Evolutionary conservation across 371 early-diverging fungal species (phyloP), one percentile per base, ranked within the genome.

Genomic region (Chytridium lagenaria): DNA sequence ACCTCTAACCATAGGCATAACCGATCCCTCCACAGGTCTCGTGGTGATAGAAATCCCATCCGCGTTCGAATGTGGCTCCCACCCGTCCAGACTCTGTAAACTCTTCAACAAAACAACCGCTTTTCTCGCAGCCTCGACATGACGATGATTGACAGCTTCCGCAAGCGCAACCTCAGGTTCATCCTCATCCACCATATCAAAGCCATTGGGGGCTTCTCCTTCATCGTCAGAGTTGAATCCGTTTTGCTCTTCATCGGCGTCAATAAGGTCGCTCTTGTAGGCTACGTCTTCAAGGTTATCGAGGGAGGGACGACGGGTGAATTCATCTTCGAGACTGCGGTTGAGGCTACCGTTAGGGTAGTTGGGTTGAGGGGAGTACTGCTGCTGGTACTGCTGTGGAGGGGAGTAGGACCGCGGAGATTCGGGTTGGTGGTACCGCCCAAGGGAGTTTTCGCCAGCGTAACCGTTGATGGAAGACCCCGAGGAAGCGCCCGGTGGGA

Each of bases 1-100:
- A 26, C 83, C 83, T 19, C 83, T 64, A 19, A 83, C 77, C 31
- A 80, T 72, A 3, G 80, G 80, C 72, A 83, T 66, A 2, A 44
- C 12, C 23, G 16, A 3, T 30, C 67, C 67, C 3, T 38, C 44
- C 37, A 66, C 67, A 7, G 67, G 67, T 44, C 44, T 66, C 3
- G 67, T 66, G 19, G 67, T 40, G 22, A 66, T 63, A 23, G 63
- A 31, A 36, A 63, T 63, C 5, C 37, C 37, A 2, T 37, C 63
- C 3, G 36, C 5, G 12, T 3, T 15, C 36, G 63, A 63, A 37
- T 63, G 63, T 12, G 63, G 26, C 7, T 63, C 63, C 63, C 63
- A 63, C 12, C 63, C 63, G 16, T 63, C 36, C 7, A 12, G 3
- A 12, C 12, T 2, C 12, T 10, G 12, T 2, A 63, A 7, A 5